phyloP scores from a whole-genome alignment of 352 stramenopile genomes.

The Globisporangium spiculum region DNA sequence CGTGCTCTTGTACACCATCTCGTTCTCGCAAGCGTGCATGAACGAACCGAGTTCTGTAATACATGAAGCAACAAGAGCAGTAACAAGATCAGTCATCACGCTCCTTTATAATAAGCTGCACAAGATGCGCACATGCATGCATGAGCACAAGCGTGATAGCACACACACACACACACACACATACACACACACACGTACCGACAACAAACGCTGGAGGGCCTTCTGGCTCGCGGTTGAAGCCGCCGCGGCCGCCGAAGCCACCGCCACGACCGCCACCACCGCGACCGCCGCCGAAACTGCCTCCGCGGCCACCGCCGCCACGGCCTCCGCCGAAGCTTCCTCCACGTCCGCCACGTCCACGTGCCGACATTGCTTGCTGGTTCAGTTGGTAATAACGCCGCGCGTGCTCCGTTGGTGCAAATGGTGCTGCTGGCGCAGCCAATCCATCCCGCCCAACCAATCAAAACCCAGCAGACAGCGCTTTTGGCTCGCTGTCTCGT shows the following conservation, averaged over 20 bases:
- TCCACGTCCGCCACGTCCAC: constrained; percentile 49
- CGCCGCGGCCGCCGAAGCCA: constrained; percentile 33
- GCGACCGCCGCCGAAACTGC: constrained; percentile 37
- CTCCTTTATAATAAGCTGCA: neutral
- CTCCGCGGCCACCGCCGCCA: constrained; percentile 38
- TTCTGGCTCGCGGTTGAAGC: constrained; percentile 56
- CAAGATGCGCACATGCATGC: neutral
- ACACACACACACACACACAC: constrained; percentile 12
- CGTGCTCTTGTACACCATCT: constrained; percentile 98
- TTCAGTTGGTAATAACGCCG: constrained; percentile 12
- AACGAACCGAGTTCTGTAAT: constrained; percentile 92
- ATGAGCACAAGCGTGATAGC: neutral
- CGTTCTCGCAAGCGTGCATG: constrained; percentile 96
- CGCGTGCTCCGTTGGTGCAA: constrained; percentile 6
- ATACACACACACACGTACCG: constrained; percentile 29
- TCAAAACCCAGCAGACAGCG: neutral
- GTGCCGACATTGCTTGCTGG: constrained; percentile 45
- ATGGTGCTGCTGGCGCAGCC: neutral
- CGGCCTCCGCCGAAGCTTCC: constrained; percentile 45
- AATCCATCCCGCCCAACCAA: constrained; percentile 16
- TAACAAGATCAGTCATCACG: neutral
- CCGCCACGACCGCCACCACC: constrained; percentile 35
- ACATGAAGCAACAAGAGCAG: neutral
- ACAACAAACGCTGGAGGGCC: constrained; percentile 71
- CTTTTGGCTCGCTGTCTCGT: constrained; percentile 2